phyloP scores from a whole-genome alignment of 1,284 basidiomycete genomes.

The Ganoderma sp. region DNA sequence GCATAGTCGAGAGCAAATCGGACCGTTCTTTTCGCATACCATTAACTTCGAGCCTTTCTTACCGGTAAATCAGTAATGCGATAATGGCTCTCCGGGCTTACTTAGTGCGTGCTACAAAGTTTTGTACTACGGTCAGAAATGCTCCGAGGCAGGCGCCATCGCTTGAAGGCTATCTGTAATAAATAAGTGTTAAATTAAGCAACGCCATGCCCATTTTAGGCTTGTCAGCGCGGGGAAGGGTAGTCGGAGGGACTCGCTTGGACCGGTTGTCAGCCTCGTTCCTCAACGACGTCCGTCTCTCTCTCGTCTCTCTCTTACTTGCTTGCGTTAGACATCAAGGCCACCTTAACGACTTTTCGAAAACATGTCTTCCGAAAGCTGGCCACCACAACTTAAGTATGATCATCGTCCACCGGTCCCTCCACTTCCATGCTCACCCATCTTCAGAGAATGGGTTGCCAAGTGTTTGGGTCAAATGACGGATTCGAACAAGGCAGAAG shows the following conservation, averaged over 20 bases:
- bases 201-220: not conserved
- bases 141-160: not conserved
- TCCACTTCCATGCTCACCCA: conserved; percentile 14
- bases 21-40: conserved; percentile 27
- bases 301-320: conserved; percentile 10
- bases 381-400: conserved; percentile 49
- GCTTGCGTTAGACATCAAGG: conserved; percentile 2
- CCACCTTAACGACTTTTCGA: not conserved
- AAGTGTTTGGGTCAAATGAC: conserved; percentile 84
- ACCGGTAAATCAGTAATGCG: conserved; percentile 24
- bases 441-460: conserved; percentile 80
- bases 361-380: conserved; percentile 45
- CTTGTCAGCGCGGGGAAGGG: not conserved
- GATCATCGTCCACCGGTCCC: conserved; percentile 11
- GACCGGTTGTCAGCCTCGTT: not conserved
- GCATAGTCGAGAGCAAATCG: conserved; percentile 29
- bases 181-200: not conserved
- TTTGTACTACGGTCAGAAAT: not conserved
- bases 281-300: not conserved
- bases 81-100: conserved; percentile 18
- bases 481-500: conserved; percentile 74
- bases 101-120: not conserved
- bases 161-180: not conserved
- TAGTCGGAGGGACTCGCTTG: not conserved
- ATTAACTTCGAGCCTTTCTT: conserved; percentile 6